phyloP scores from a whole-genome alignment of 2,329 filamentous ascomycete species.

The Xylariaceae sp. region DNA sequence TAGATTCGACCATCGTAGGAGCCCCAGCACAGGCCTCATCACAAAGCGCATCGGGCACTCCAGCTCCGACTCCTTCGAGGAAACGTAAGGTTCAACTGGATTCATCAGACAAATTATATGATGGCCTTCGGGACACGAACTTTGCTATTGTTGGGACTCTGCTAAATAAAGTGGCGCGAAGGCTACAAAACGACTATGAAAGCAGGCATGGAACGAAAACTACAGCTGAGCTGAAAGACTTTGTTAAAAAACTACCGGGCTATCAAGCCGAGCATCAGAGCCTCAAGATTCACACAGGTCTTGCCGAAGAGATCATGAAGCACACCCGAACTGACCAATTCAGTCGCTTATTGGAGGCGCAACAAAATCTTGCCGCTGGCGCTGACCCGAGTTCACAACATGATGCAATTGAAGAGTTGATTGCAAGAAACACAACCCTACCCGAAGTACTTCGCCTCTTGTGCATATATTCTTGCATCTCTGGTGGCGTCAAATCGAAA shows the following conservation, averaged over 20 bases:
- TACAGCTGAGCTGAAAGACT: constrained; percentile 86
- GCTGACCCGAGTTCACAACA: constrained; percentile 86
- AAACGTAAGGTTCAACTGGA: constrained; percentile 90
- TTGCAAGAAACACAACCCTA: constrained; percentile 79
- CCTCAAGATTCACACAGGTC: constrained; percentile 84
- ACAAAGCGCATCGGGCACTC: constrained; percentile 53
- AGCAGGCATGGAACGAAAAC: constrained; percentile 82
- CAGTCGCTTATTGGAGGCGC: constrained; percentile 82
- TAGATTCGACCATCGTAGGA: constrained; percentile 87
- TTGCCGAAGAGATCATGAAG: constrained; percentile 95
- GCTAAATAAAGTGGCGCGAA: constrained; percentile 85
- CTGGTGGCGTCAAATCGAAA: constrained; percentile 81
- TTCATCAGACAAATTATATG: constrained; percentile 83
- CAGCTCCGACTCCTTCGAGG: constrained; percentile 56
- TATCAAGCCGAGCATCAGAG: constrained; percentile 94
- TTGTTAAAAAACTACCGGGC: constrained; percentile 87
- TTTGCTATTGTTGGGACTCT: constrained; percentile 90
- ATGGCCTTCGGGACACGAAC: constrained; percentile 84
- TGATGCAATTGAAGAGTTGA: constrained; percentile 90
- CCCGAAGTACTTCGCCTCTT: constrained; percentile 79
- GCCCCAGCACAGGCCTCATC: constrained; percentile 57
- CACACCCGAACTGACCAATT: constrained; percentile 88
- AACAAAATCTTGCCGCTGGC: constrained; percentile 91
- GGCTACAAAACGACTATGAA: constrained; percentile 83
- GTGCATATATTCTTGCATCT: constrained; percentile 87